Evolutionary conservation across 2,329 filamentous ascomycete species (phyloP), one percentile per base, ranked within the genome.

Genomic region (Pseudogymnoascus sp.): DNA sequence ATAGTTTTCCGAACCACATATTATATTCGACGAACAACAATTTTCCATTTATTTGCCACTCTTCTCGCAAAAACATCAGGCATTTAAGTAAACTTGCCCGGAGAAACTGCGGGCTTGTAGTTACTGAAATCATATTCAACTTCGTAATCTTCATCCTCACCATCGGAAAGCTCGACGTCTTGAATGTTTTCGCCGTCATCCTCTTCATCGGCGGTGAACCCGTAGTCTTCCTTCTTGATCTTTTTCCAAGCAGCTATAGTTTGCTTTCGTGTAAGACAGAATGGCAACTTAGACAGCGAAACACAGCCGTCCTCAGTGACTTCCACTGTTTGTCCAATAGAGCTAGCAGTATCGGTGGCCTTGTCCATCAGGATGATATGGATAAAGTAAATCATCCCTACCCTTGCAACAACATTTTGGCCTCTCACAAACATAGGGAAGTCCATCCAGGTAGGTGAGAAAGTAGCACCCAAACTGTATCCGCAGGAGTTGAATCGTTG

Each of bases 361-460:
- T 68, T 72, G 54, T 73, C 70, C 70, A 73, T 72, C 22, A 73
- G 65, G 59, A 73, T 73, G 36, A 73, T 73, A 62, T 73, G 70
- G 35, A 73, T 72, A 59, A 73, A 73, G 61, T 70, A 73, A 3
- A 73, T 68, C 70, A 73, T 73, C 25, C 69, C 69, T 20, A 60
- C 43, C 64, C 69, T 61, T 8, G 65, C 69, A 37, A 66, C 57
- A n/a, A 66, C 64, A 16, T 62, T 59, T 37, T 65, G 64, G 14
- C 65, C 65, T 57, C 61, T 39, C 6, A 65, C 64, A 58, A 66
- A 66, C 65, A 66, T 66, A 2, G 65, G 65, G 59, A 59, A 66
- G n/a, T 66, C 65, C 64, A 66, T 66, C 65, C 62, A 66, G n/a
- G 64, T 66, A 6, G 65, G 65, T 18, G 69, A 62, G 57, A 71